Conservation (phyloP, 73 alveolate species). For the Tetrahymena malaccensis region DNA sequence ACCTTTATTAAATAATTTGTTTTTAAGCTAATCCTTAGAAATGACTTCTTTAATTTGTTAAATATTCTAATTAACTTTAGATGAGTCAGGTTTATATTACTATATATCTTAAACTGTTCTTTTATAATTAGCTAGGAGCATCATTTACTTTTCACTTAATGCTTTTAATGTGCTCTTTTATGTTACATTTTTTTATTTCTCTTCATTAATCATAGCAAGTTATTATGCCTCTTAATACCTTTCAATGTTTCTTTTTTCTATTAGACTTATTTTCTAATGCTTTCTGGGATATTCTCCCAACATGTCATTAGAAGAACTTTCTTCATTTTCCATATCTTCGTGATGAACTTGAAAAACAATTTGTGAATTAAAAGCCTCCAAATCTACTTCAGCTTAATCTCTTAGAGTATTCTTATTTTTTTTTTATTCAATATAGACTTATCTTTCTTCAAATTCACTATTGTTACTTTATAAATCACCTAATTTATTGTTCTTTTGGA, state of each 20-base stretch:
- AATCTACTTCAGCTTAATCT: background rate
- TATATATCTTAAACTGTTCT: background rate
- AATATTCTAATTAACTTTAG: background rate
- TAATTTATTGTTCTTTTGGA: background rate
- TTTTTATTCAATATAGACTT: background rate
- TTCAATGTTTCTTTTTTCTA: background rate
- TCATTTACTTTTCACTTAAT: background rate
- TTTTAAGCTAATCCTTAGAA: background rate
- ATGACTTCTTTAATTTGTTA: background rate
- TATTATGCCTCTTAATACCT: background rate
- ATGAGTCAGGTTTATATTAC: background rate
- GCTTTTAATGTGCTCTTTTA: background rate
- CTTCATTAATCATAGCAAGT: background rate
- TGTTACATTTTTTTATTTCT: background rate
- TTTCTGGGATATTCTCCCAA: background rate
- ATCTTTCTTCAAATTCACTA: background rate
- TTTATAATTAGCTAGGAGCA: background rate
- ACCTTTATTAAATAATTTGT: background rate
- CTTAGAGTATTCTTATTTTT: background rate
- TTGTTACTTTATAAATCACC: background rate
- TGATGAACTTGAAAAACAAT: background rate
- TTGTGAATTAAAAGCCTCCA: background rate
- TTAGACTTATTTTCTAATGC: background rate
- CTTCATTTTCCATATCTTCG: background rate
- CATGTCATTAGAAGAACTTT: background rate